Evolutionary conservation across 768 basidiomycete genomes (phyloP).

Genomic region (Trametes gibbosa): DNA sequence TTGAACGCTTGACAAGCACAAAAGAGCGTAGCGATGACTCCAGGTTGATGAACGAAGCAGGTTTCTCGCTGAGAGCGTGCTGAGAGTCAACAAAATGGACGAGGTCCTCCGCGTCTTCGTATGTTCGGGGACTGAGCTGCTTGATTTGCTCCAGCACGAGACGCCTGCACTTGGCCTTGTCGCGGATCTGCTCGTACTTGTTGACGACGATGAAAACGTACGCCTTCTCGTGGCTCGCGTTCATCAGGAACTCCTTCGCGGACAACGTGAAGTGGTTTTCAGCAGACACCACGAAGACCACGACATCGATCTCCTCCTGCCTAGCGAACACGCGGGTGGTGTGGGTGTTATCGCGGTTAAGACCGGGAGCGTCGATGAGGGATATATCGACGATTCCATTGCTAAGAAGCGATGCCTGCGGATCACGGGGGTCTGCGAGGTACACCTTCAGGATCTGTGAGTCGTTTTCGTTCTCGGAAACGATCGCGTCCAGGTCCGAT

Average conservation of each 20-base stretch:
- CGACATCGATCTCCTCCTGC: constrained; percentile 97
- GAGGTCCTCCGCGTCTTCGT: constrained; percentile 86
- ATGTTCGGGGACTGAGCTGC: constrained; percentile 87
- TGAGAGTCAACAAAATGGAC: constrained; percentile 98
- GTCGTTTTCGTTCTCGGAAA: constrained; percentile 68
- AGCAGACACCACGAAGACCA: constrained; percentile 96
- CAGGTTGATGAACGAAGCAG: constrained; percentile 79
- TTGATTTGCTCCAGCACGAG: constrained; percentile 92
- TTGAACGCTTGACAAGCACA: constrained; percentile 92
- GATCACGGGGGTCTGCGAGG: constrained; percentile 74
- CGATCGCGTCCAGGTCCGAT: constrained; percentile 72
- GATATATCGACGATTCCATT: constrained; percentile 97
- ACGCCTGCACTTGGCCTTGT: constrained; percentile 90
- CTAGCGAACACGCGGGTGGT: constrained; percentile 95
- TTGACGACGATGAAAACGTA: constrained; percentile 99
- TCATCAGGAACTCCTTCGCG: constrained; percentile 89
- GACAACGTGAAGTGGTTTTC: constrained; percentile 99
- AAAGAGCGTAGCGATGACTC: constrained; percentile 91
- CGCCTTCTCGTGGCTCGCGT: constrained; percentile 94
- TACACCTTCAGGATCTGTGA: constrained; percentile 85
- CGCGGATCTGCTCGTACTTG: constrained; percentile 92
- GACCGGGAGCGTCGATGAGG: constrained; percentile 96
- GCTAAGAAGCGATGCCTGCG: constrained; percentile 82
- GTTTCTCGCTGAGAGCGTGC: constrained; percentile 60
- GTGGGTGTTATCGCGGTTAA: constrained; percentile 92